Conservation (phyloP, 1,284 basidiomycete genomes). For the Retiboletus flavoniger region DNA sequence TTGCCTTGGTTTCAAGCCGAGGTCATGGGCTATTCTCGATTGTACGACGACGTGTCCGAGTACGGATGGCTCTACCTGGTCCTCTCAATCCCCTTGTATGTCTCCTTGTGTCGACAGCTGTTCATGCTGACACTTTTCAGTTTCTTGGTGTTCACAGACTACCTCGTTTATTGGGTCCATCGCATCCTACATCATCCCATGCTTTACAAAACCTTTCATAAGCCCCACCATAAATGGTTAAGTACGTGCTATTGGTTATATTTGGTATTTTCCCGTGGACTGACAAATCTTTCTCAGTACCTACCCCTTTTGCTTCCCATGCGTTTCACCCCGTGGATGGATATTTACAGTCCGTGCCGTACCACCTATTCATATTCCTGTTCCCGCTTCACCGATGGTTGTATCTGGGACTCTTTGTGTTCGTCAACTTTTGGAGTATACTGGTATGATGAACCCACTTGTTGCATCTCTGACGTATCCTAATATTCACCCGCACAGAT, state of each 20-base stretch:
- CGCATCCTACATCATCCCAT: constrained; percentile 85
- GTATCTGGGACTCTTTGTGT: constrained; percentile 81
- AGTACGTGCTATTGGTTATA: constrained; percentile 50
- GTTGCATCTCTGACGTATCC: constrained; percentile 3
- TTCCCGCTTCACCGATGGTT: constrained; percentile 88
- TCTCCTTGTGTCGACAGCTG: constrained; percentile 15
- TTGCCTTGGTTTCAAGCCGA: constrained; percentile 94
- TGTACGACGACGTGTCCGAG: constrained; percentile 78
- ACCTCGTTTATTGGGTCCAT: constrained; percentile 92
- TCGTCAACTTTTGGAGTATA: constrained; percentile 92
- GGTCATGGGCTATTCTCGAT: constrained; percentile 79
- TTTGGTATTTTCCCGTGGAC: neutral
- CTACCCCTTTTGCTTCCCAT: constrained; percentile 94
- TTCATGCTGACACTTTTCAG: constrained; percentile 35
- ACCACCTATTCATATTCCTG: constrained; percentile 90
- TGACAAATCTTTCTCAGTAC: constrained; percentile 54
- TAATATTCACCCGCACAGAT: constrained; percentile 52
- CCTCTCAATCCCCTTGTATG: constrained; percentile 63
- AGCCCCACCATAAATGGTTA: constrained; percentile 98
- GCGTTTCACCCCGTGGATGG: constrained; percentile 98
- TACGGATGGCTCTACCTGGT: constrained; percentile 69
- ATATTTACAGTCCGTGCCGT: constrained; percentile 90
- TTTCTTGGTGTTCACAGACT: constrained; percentile 92
- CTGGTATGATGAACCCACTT: constrained; percentile 49
- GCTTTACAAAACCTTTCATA: constrained; percentile 90